Base-by-base conservation (phyloP, 164 flowering plant genomes). In the Warburgia ugandensis region DNA sequence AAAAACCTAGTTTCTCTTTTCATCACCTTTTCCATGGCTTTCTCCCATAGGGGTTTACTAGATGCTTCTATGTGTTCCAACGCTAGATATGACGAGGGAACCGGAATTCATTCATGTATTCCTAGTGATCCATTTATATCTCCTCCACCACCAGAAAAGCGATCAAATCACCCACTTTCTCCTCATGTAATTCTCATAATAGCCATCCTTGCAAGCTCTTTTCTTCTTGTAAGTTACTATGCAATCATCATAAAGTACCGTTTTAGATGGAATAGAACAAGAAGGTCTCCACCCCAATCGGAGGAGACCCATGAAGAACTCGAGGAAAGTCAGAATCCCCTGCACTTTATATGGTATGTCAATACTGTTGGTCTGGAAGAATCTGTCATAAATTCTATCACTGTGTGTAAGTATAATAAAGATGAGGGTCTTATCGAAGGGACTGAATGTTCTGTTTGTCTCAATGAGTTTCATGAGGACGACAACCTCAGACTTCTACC, bases 381-480 rank as follows among this genome's bases (percentile, higher is more conserved):
- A 40, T 60, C 76, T 12, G 56, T 79, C 7, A 94, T 94, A 38
- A 76, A 74, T 60, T 67, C 79, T 29, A 86, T 92, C 27, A 45
- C 89, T 6, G 79, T 77, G 6, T 76, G 69, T 45, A 75, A 74
- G 73, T 88, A 81, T 70, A 72, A 54, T 62, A 74, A 58, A 48
- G 82, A 71, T 6, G 94, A 74, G 17, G 95, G 91, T 1, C 43
- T 76, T 41, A 54, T 88, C 23, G 92, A 80, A 32, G 84, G 81
- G 4, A 70, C 76, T 0, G 92, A 79, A 10, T 84, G 92, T 44
- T 72, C 86, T 0, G 85, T 84, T 23, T 84, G 92, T 35, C 54
- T 84, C 39, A 59, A 45, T 28, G 92, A 84, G 63, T 84, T 84
- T 50, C 56, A 53, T 7, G 77, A 81, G 11, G 78, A 62, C 4